A percentile compares a stretch with the other conserved stretches of the same genome.
phyloP scores from a whole-genome alignment of 495 filamentous ascomycete species.

The Annulohypoxylon nitens region DNA sequence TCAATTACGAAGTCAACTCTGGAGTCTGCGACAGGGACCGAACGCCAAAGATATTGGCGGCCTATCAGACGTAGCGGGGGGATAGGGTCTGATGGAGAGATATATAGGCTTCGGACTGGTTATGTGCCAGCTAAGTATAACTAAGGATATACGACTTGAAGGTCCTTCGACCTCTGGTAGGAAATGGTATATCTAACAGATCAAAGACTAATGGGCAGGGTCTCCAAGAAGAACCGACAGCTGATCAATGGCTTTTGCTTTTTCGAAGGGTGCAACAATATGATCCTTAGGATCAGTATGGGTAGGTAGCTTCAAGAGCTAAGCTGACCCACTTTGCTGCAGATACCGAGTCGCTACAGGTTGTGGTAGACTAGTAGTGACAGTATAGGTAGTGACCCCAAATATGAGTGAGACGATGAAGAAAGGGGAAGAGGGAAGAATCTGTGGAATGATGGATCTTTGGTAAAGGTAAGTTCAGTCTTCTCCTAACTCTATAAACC shows the following conservation, averaged over 20 bases:
- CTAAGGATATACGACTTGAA: background rate
- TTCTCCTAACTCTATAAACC: slow-evolving; percentile 31
- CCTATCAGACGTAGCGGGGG: slow-evolving; percentile 25
- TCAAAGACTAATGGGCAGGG: background rate
- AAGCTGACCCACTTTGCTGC: slow-evolving; percentile 34
- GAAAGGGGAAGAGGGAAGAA: slow-evolving; percentile 10
- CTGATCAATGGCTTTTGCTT: slow-evolving; percentile 6
- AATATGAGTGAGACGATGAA: slow-evolving; percentile 24
- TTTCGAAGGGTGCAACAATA: slow-evolving; percentile 18
- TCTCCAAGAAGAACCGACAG: slow-evolving; percentile 7
- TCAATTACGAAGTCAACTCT: slow-evolving; percentile 4
- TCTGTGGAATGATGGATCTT: slow-evolving; percentile 20
- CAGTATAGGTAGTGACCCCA: slow-evolving; percentile 8
- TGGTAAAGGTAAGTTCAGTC: slow-evolving; percentile 19
- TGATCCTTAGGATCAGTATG: slow-evolving; percentile 15
- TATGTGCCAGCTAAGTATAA: slow-evolving; percentile 1
- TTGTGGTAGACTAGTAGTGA: slow-evolving; percentile 10
- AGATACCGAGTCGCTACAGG: slow-evolving; percentile 21
- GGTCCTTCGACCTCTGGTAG: background rate
- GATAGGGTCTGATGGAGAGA: background rate
- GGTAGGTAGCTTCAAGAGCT: slow-evolving; percentile 10
- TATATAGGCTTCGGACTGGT: slow-evolving; percentile 3
- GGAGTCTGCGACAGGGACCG: slow-evolving; percentile 5
- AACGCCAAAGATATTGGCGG: slow-evolving; percentile 6
- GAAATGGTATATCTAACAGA: slow-evolving; percentile 16